Conservation (phyloP, 768 basidiomycete genomes). For the Russula lepida region DNA sequence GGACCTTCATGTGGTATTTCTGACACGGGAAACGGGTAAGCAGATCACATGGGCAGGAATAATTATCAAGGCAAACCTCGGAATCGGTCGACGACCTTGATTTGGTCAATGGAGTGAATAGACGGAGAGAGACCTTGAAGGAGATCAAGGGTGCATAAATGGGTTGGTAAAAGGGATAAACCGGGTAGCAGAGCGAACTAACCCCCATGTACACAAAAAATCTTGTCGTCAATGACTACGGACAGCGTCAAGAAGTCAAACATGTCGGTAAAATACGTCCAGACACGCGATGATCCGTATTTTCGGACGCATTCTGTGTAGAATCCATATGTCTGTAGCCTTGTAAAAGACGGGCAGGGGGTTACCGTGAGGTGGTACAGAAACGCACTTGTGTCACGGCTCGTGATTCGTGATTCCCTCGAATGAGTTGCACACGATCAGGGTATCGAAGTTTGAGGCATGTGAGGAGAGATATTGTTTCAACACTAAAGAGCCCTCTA, state of each 20-base stretch:
- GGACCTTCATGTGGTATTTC: constrained; percentile 99
- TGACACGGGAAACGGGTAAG: constrained; percentile 27
- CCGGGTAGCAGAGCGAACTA: constrained; percentile 22
- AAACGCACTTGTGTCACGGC: constrained; percentile 93
- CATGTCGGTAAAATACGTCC: constrained; percentile 99
- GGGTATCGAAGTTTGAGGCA: constrained; percentile 97
- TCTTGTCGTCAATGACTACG: constrained; percentile 96
- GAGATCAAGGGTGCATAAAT: neutral
- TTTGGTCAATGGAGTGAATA: constrained; percentile 98
- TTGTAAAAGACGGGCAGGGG: constrained; percentile 1
- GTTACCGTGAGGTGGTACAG: constrained; percentile 3
- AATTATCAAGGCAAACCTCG: constrained; percentile 49
- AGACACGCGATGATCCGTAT: constrained; percentile 91
- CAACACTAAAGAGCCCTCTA: constrained; percentile 93
- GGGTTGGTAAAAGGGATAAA: constrained; percentile 6
- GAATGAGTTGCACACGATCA: constrained; percentile 90
- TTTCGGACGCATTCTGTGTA: constrained; percentile 98
- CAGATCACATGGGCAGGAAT: neutral
- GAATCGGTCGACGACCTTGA: constrained; percentile 98
- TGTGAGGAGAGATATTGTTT: constrained; percentile 94
- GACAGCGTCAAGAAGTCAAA: constrained; percentile 97
- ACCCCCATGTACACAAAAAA: constrained; percentile 99
- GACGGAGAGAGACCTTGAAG: constrained; percentile 84
- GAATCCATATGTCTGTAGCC: constrained; percentile 86
- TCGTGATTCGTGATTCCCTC: constrained; percentile 96